A percentile compares a stretch with the other conserved stretches of the same genome.
These are phyloP conservation scores for Aspergillus sp. DNA, from an alignment of 2,329 filamentous ascomycete species.

Conservation along the genomic window DNA sequence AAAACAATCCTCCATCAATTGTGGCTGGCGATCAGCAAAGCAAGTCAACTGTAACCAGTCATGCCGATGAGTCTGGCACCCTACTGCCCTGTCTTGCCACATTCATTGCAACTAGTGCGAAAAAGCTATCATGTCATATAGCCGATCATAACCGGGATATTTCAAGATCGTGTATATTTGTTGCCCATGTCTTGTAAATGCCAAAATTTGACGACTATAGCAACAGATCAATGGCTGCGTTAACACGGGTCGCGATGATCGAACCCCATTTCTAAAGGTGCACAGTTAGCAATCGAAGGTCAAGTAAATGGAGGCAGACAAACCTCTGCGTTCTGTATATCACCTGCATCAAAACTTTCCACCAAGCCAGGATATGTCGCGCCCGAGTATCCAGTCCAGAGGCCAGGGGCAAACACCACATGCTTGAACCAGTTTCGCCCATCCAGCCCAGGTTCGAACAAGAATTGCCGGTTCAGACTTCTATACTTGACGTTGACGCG, in stretches of 20 bases:
- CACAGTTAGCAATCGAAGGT: conserved; percentile 5
- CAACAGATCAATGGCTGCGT: conserved; percentile 22
- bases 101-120: too few species aligned
- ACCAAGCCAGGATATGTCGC: conserved; percentile 57
- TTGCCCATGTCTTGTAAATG: too few species aligned
- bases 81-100: too few species aligned
- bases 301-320: conserved; percentile 14
- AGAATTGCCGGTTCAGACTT: conserved; percentile 67
- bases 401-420: conserved; percentile 79
- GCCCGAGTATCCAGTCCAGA: conserved; percentile 86
- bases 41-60: too few species aligned
- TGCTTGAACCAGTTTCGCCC: conserved; percentile 86
- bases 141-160: too few species aligned
- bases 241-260: conserved; percentile 29
- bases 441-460: conserved; percentile 68
- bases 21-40: too few species aligned
- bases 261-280: conserved; percentile 30
- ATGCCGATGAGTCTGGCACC: too few species aligned
- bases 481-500: conserved; percentile 74
- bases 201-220: too few species aligned
- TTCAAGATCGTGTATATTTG: too few species aligned
- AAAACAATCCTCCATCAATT: too few species aligned
- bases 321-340: conserved; percentile 43
- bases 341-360: conserved; percentile 48
- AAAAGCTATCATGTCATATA: too few species aligned